Evolutionary conservation across 2,329 filamentous ascomycete genomes (phyloP).

Genomic region (Diplocarpon mali): DNA sequence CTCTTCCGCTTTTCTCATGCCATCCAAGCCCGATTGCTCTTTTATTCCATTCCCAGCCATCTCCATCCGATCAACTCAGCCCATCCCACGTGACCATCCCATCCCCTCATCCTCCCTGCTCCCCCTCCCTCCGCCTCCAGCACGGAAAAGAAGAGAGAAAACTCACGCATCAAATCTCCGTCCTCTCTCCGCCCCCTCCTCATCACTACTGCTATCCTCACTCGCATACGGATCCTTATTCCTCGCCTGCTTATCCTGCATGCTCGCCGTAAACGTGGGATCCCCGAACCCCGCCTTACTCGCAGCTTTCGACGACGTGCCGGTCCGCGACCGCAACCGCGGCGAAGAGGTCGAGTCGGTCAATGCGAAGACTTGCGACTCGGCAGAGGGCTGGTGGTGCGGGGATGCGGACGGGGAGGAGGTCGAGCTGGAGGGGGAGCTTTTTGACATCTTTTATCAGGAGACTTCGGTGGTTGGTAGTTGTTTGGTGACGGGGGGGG

Average conservation of each 20-base stretch:
- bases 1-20: neutral
- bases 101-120: neutral
- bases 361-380: neutral
- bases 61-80: too few relatives aligned
- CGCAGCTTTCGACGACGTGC: neutral
- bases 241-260: conserved; percentile 48
- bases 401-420: neutral
- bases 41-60: neutral
- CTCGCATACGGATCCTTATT: conserved; percentile 42
- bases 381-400: neutral
- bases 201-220: conserved; percentile 8
- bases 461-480: too few relatives aligned
- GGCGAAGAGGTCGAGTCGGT: neutral
- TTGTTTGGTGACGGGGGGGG: too few relatives aligned
- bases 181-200: neutral
- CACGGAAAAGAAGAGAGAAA: neutral
- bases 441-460: too few relatives aligned
- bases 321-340: neutral
- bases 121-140: neutral
- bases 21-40: too few relatives aligned
- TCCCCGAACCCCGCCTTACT: neutral
- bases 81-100: neutral
- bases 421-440: neutral
- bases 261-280: conserved; percentile 34
- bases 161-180: conserved; percentile 2